Evolutionary conservation across 139 green algal genomes (phyloP).

Genomic region (Mychonastes homosphaera): DNA sequence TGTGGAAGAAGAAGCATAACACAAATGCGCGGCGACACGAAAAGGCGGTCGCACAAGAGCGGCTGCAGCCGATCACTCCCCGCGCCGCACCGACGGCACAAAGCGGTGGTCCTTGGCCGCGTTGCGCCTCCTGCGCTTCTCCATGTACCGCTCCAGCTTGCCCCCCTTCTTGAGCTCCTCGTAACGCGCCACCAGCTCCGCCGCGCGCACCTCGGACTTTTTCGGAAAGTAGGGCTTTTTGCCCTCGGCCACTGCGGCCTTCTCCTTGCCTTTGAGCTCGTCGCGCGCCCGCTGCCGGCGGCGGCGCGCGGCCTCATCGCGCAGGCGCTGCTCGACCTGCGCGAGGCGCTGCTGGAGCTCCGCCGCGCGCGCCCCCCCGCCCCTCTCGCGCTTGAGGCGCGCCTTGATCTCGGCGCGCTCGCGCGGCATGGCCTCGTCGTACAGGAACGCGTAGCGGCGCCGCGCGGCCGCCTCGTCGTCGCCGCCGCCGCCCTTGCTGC

Average conservation of each 20-base stretch:
- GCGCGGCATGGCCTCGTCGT: slow-evolving; percentile 64
- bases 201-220: slow-evolving; percentile 40
- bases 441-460: slow-evolving; percentile 75
- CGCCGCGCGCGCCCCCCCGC: neutral
- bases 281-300: neutral
- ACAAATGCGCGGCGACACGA: too few species aligned
- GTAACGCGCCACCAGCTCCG: slow-evolving; percentile 66
- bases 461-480: slow-evolving; percentile 36
- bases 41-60: too few species aligned
- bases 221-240: slow-evolving; percentile 72
- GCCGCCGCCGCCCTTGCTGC: slow-evolving; percentile 20
- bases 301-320: slow-evolving; percentile 32
- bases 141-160: slow-evolving; percentile 72
- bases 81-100: slow-evolving; percentile 27
- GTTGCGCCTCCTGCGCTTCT: slow-evolving; percentile 76
- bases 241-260: slow-evolving; percentile 36
- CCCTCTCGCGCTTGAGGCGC: slow-evolving; percentile 55
- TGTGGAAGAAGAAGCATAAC: too few species aligned
- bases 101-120: slow-evolving; percentile 78
- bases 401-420: slow-evolving; percentile 47
- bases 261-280: slow-evolving; percentile 37
- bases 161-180: slow-evolving; percentile 59
- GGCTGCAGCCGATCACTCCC: neutral
- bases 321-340: slow-evolving; percentile 39
- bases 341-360: slow-evolving; percentile 29